A percentile compares a stretch with the other conserved stretches of the same genome.
These are phyloP conservation scores for Dactylis glomerata DNA, from an alignment of 176 grass and related monocot species.

Conservation along the genomic window DNA sequence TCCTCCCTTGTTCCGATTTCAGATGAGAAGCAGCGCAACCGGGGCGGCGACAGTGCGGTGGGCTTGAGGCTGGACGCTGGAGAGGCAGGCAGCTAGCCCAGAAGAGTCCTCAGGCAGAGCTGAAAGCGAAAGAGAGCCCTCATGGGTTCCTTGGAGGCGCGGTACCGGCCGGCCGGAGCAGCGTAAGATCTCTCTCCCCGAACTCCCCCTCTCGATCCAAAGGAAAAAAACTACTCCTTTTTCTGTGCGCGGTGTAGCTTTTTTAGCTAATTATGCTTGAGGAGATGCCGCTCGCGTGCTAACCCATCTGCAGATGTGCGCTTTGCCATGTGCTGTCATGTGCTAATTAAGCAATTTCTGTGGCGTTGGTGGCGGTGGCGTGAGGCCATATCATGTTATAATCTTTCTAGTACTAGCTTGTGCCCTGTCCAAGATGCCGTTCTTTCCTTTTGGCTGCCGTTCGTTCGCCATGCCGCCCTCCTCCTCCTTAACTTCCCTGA, in stretches of 20 bases:
- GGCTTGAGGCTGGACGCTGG: conserved; percentile 18
- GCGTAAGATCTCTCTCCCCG: conserved; percentile 37
- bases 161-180: conserved; percentile 56
- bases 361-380: neutral
- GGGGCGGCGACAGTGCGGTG: conserved; percentile 14
- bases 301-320: conserved; percentile 31
- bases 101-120: neutral
- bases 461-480: conserved; percentile 11
- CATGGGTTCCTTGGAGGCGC: conserved; percentile 61
- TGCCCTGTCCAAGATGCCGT: conserved; percentile 40
- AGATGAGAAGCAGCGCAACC: conserved; percentile 53
- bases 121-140: neutral
- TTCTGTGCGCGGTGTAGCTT: neutral
- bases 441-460: conserved; percentile 18
- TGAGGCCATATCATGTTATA: neutral
- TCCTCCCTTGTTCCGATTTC: conserved; percentile 12
- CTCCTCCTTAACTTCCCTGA: conserved; percentile 27
- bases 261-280: conserved; percentile 28
- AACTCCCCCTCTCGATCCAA: neutral
- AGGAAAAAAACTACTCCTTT: neutral
- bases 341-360: conserved; percentile 24
- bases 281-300: conserved; percentile 25
- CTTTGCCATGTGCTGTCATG: conserved; percentile 46
- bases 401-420: neutral
- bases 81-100: neutral